Evolutionary conservation across 768 basidiomycete genomes (phyloP), one percentile per base, ranked within the genome.

Genomic region (Tephrocybe sp.): DNA sequence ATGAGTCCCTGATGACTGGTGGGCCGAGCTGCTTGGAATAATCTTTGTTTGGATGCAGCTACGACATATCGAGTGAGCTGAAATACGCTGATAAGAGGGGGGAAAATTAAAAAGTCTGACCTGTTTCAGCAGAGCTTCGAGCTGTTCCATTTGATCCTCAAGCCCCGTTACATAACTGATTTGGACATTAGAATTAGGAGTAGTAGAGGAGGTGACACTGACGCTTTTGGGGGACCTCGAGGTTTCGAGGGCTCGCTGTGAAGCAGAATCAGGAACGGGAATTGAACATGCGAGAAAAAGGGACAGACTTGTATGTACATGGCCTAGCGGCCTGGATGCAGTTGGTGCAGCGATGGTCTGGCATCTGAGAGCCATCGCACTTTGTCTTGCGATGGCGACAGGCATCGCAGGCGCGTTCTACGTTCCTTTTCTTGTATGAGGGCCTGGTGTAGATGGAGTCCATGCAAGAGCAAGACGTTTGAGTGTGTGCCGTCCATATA

Each of bases 221-320:
- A 86, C 80, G 79, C 82, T 66, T 86, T 86, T 4, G 84, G 79
- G 19, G 84, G 84, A 0, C 82, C 82, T 46, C 84, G 74, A 49
- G 83, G 83, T 54, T 80, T 79, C 3, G 84, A 84, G 1, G 70
- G 71, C 61, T 84, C 83, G n/a, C 82, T 84, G 45, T 11, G 8
- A 21, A 44, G 31, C n/a, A 15, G 15, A 15, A 34, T 46, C 25
- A 11, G 13, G 30, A 41, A 25, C 25, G 27, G 27, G 25, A 15
- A 45, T 25, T 24, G 21, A 21, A 31, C 27, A 41, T 18, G 25
- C 9, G 48, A 45, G 30, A 16, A 3, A 34, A 41, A 30, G 27
- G 44, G 29, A 71, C 79, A 42, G 53, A 82, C 82, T 83, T 53
- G 58, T 86, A 86, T 23, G 82, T 82, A 50, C 84, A 86, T 3